Conservation (phyloP, 257 asterid species). For the Solanum ossicruentum region DNA sequence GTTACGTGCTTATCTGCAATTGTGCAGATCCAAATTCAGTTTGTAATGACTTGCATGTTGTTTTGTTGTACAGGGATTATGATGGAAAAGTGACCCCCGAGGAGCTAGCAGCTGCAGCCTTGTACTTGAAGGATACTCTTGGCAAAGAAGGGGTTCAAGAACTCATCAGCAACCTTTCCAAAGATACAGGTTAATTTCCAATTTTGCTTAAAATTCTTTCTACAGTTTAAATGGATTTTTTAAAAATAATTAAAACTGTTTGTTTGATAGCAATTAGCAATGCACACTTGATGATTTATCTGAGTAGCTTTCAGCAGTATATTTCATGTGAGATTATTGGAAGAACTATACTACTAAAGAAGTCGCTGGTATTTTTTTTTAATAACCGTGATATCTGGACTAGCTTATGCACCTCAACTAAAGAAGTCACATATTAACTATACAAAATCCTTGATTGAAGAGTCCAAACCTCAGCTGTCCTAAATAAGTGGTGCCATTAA, state of each 20-base stretch:
- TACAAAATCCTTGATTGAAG: background rate
- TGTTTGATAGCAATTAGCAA: background rate
- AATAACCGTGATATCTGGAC: background rate
- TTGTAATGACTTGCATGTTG: background rate
- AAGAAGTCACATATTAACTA: background rate
- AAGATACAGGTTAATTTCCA: conserved; percentile 48
- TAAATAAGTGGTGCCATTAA: background rate
- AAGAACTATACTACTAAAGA: background rate
- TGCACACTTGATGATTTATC: background rate
- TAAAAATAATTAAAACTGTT: background rate
- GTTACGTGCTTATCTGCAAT: background rate
- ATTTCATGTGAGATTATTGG: background rate
- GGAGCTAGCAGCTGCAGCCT: conserved; percentile 79
- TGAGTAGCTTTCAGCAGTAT: background rate
- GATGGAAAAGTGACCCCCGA: conserved; percentile 87
- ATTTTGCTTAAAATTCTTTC: background rate
- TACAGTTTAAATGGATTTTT: background rate
- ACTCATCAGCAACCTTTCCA: conserved; percentile 70
- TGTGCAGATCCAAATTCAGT: background rate
- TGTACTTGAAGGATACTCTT: conserved; percentile 68
- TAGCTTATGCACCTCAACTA: background rate
- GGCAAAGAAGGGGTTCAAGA: conserved; percentile 78
- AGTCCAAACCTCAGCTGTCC: background rate
- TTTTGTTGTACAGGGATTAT: conserved; percentile 39
- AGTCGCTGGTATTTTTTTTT: background rate